Evolutionary conservation across 305 asterid species (phyloP), one percentile per base, ranked within the genome.

Genomic region (Salvia sclarea): DNA sequence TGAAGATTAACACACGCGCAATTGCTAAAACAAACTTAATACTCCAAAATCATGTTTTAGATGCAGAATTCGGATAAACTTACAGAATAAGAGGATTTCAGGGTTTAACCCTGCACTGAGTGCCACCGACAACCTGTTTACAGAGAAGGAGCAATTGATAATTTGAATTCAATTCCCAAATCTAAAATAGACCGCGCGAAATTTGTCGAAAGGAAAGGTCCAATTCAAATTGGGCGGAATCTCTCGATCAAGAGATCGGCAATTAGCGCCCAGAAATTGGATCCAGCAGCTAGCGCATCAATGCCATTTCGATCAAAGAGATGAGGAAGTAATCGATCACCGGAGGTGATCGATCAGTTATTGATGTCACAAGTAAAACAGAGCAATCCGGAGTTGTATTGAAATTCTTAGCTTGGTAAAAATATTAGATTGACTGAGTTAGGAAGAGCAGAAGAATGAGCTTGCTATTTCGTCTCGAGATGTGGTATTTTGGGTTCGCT

Each of bases 51-150:
- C 44, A 37, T 45, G 55, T 13, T 45, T 8, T 16, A 64, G 71
- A 45, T 45, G 71, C 67, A 56, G 20, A 47, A 55, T 30, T 45
- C n/a, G 22, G 47, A 58, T 24, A 43, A 56, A 47, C 67, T 48
- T 38, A 65, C 63, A 62, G 50, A 33, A 40, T 33, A 31, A n/a
- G 50, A 22, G 4, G 33, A 54, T 28, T 40, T 28, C 63, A 62
- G 64, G 58, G 55, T 41, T 38, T 5, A 59, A 37, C 16, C 50
- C 73, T 16, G 58, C 65, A 21, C 17, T 59, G 62, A 8, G 38
- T 37, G 60, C 14, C 40, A 41, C 57, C 43, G 45, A 61, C 62
- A 61, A 59, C 48, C 61, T 47, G 68, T 9, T 57, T 0, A 14
- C 6, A 52, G 4, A 20, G 6, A 33, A 13, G 13, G 40, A 33